Base-by-base conservation (phyloP, 2,329 filamentous ascomycete species). In the Plectosphaerella plurivora region DNA sequence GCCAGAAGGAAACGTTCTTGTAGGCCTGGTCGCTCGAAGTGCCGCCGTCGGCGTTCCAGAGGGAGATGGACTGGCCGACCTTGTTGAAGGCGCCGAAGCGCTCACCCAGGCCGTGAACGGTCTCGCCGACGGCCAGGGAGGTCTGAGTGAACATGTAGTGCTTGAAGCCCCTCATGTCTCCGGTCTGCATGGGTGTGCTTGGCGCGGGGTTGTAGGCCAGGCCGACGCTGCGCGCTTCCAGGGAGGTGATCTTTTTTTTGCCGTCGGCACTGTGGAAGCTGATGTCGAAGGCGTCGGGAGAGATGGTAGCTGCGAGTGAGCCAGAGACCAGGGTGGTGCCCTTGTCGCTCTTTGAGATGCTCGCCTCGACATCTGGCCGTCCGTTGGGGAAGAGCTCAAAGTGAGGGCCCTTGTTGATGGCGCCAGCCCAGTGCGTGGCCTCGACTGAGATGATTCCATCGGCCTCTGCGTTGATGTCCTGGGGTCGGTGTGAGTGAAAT, bases 1-100 rank as follows among this genome's bases (percentile, higher is more conserved):
- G 71, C 78, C 82, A 88, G 66, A 88, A 87, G 0, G 82, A 80
- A 3, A 88, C 69, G 62, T 88, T 89, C 70, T 88, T 89, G 69
- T 89, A 89, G 1, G 84, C 84, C 63, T 88, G 85, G 51, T 88
- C 84, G 57, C 80, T 84, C 0, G 80, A 84, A 0, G 86, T 88
- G 10, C 86, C 86, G 6, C 81, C 81, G 58, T 84, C 81, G 14
- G 77, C 76, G 58, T 84, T 84, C 79, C 80, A 84, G 8, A 91
- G 76, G 52, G 81, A 74, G 9, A 91, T 71, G 12, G 77, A 75
- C 66, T 91, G 87, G 12, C 88, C 88, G 42, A 90, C 83, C 66
- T 89, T 91, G 65, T 88, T 87, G 68, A 88, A 88, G 7, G 86
- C 81, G 0, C 88, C 88, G 63, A 91, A 92, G 14, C 88, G 77